phyloP scores from a whole-genome alignment of 441 rosid species.

The Brassica balearica region DNA sequence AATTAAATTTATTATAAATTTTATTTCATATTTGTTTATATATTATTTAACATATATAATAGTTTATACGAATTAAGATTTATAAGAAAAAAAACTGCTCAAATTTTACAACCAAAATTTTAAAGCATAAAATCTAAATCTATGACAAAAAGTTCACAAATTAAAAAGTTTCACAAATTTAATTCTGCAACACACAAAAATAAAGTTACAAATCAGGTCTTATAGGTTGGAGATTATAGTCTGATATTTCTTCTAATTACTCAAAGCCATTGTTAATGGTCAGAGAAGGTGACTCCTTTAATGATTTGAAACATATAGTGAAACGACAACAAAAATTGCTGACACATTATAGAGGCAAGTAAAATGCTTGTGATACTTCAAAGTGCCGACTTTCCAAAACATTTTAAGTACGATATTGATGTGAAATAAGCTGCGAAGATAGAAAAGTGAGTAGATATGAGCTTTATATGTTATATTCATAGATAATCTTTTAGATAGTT shows the following conservation, averaged over 20 bases:
- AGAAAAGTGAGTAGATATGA: slow-evolving; percentile 7
- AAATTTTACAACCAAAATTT: no score
- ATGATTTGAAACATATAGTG: slow-evolving; percentile 19
- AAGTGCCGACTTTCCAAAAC: slow-evolving; percentile 6
- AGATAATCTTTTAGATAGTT: slow-evolving; percentile 6
- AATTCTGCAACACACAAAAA: no score
- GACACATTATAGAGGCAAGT: slow-evolving; percentile 7
- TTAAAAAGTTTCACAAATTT: no score
- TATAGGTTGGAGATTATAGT: neutral
- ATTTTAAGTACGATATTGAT: slow-evolving; percentile 26
- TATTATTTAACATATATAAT: no score
- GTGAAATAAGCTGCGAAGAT: slow-evolving; percentile 20
- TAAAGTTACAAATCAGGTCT: no score
- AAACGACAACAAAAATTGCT: slow-evolving; percentile 15
- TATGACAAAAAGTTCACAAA: no score
- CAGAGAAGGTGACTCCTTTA: neutral
- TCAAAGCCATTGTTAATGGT: neutral
- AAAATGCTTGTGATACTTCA: slow-evolving; percentile 10
- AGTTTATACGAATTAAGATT: no score
- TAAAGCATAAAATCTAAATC: no score
- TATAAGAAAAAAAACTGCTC: no score
- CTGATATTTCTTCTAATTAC: neutral
- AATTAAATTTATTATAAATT: no score
- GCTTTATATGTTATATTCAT: slow-evolving; percentile 16
- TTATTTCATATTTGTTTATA: no score